Conservation (phyloP, 768 basidiomycete species). For the Heimioporus sp. region DNA sequence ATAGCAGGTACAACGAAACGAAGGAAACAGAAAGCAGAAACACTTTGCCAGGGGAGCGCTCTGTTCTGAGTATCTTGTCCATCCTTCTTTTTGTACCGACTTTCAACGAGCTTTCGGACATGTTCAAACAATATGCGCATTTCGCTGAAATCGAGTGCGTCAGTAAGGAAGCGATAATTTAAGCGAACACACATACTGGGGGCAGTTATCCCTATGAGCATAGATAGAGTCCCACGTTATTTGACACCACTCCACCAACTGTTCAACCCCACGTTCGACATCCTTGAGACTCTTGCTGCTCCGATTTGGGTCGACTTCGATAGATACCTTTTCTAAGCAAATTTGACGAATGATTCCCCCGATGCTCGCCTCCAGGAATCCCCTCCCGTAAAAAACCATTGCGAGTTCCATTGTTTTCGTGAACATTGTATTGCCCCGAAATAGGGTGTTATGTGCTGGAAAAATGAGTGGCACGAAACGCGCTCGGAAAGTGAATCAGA, state of each 20-base stretch:
- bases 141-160: conserved; percentile 46
- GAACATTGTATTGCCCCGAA: conserved; percentile 63
- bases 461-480: conserved; percentile 1
- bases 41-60: conserved; percentile 74
- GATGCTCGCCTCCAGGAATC: conserved; percentile 78
- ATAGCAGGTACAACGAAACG: conserved; percentile 90
- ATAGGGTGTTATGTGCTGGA: conserved; percentile 73
- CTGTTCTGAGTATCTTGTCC: conserved; percentile 41
- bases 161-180: conserved; percentile 5
- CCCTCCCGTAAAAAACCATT: conserved; percentile 80
- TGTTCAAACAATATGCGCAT: conserved; percentile 67
- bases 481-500: not conserved
- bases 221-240: conserved; percentile 84
- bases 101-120: conserved; percentile 71
- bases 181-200: conserved; percentile 49
- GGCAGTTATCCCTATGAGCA: conserved; percentile 68
- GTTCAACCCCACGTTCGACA: conserved; percentile 63
- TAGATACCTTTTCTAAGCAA: conserved; percentile 67
- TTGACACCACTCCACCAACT: conserved; percentile 73
- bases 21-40: conserved; percentile 87
- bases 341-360: conserved; percentile 68
- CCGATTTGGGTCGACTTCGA: conserved; percentile 80
- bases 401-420: conserved; percentile 77
- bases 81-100: conserved; percentile 49
- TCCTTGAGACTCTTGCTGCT: conserved; percentile 60